A percentile compares a stretch with the other conserved stretches of the same genome.
Evolutionary conservation across 2,329 filamentous ascomycete species (phyloP).

Genomic region (Apiospora phragmitis): DNA sequence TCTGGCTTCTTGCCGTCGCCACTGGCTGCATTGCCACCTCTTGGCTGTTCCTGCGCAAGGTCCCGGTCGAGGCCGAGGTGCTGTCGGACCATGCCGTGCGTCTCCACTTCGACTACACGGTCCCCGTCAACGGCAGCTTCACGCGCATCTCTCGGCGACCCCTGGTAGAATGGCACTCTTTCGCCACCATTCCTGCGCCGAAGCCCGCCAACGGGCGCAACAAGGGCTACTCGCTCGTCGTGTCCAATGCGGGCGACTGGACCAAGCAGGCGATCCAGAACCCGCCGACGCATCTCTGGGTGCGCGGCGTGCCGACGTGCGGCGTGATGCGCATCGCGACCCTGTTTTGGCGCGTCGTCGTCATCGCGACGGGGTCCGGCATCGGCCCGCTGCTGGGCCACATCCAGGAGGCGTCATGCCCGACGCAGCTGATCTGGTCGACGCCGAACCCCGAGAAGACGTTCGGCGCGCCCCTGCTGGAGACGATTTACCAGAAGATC

Average conservation of each 20-base stretch:
- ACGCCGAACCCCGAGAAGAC: constrained; percentile 61
- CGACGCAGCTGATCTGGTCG: constrained; percentile 67
- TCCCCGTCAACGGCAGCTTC: constrained; percentile 56
- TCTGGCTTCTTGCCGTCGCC: constrained; percentile 69
- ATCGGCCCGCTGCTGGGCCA: constrained; percentile 70
- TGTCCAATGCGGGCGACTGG: constrained; percentile 78
- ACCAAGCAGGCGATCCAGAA: constrained; percentile 63
- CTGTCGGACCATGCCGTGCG: constrained; percentile 73
- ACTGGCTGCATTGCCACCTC: constrained; percentile 69
- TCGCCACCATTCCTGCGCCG: constrained; percentile 69
- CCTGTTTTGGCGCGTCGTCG: constrained; percentile 64
- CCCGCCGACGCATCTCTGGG: constrained; percentile 64
- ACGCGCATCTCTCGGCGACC: constrained; percentile 63
- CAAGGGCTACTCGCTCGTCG: constrained; percentile 65
- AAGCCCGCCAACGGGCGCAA: constrained; percentile 33
- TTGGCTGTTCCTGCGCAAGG: constrained; percentile 71
- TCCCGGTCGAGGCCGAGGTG: constrained; percentile 63
- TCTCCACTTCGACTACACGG: constrained; percentile 67
- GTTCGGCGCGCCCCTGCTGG: constrained; percentile 59
- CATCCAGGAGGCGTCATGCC: constrained; percentile 48
- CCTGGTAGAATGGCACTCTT: constrained; percentile 72
- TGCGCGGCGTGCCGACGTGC: constrained; percentile 65
- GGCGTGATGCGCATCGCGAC: constrained; percentile 68
- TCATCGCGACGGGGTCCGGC: constrained; percentile 72
- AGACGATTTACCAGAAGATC: constrained; percentile 57